Evolutionary conservation across 1,139 yeast genomes (phyloP).

Genomic region (Candida freyschussii): DNA sequence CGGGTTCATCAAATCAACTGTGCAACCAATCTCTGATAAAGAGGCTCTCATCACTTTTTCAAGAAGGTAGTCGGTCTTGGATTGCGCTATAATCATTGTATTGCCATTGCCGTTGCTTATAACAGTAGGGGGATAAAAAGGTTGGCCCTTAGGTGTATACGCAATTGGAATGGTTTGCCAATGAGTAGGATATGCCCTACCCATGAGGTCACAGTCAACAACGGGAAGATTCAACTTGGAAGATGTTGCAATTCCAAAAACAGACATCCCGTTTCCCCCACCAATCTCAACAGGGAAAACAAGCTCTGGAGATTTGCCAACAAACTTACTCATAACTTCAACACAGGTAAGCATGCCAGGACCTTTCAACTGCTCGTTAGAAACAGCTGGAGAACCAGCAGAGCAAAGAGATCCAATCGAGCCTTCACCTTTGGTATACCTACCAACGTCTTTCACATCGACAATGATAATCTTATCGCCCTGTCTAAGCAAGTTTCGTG

Average conservation of each 20-base stretch:
- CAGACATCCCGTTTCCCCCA: slow-evolving; percentile 39
- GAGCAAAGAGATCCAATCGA: slow-evolving; percentile 30
- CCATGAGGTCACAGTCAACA: slow-evolving; percentile 41
- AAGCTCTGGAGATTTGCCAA: slow-evolving; percentile 27
- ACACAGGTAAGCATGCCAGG: slow-evolving; percentile 33
- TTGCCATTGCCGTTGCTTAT: slow-evolving; percentile 42
- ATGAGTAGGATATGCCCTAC: slow-evolving; percentile 41
- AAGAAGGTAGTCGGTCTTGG: slow-evolving; percentile 30
- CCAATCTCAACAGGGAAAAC: slow-evolving; percentile 39
- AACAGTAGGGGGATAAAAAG: slow-evolving; percentile 32
- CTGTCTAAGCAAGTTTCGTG: slow-evolving; percentile 30
- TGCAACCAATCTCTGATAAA: slow-evolving; percentile 36
- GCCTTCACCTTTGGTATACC: slow-evolving; percentile 19
- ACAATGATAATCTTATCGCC: slow-evolving; percentile 35
- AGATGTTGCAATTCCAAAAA: slow-evolving; percentile 30
- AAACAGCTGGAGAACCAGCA: slow-evolving; percentile 45
- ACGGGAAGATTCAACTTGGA: slow-evolving; percentile 32
- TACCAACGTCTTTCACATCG: slow-evolving; percentile 31
- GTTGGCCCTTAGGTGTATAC: slow-evolving; percentile 18
- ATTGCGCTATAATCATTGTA: slow-evolving; percentile 32
- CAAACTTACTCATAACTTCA: slow-evolving; percentile 28
- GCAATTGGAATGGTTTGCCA: slow-evolving; percentile 36
- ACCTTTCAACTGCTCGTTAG: slow-evolving; percentile 37
- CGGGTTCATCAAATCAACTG: slow-evolving; percentile 35
- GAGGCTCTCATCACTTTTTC: slow-evolving; percentile 41